phyloP scores from a whole-genome alignment of 2,329 filamentous ascomycete species.

The Colletotrichum graminicola region DNA sequence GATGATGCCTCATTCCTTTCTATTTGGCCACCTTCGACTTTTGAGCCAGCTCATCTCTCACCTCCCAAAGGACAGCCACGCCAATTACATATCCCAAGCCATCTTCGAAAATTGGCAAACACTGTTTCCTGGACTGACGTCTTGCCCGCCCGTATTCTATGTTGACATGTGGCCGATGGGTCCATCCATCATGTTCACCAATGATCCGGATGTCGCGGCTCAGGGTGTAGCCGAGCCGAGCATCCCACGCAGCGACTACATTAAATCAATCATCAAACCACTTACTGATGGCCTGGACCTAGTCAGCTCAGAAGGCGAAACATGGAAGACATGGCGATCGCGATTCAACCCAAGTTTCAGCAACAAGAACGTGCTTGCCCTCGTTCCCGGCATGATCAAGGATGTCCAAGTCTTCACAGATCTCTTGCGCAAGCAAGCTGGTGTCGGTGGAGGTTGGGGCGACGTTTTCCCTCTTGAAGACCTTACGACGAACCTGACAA shows the following conservation, averaged over 20 bases:
- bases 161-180: slow-evolving; percentile 49
- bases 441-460: slow-evolving; percentile 48
- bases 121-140: slow-evolving; percentile 44
- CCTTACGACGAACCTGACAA: slow-evolving; percentile 53
- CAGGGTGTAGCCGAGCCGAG: slow-evolving; percentile 45
- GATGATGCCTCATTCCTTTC: slow-evolving; percentile 36
- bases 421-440: slow-evolving; percentile 47
- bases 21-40: slow-evolving; percentile 32
- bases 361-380: slow-evolving; percentile 50
- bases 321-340: slow-evolving; percentile 49
- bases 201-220: slow-evolving; percentile 43
- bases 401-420: slow-evolving; percentile 53
- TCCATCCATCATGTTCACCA: slow-evolving; percentile 41
- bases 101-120: slow-evolving; percentile 33
- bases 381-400: slow-evolving; percentile 53
- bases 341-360: slow-evolving; percentile 55
- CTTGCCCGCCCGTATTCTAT: slow-evolving; percentile 47
- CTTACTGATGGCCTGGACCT: slow-evolving; percentile 51
- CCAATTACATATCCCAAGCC: slow-evolving; percentile 29
- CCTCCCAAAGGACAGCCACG: slow-evolving; percentile 23
- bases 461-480: slow-evolving; percentile 51
- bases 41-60: slow-evolving; percentile 10
- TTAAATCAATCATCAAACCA: slow-evolving; percentile 47
- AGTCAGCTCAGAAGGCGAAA: slow-evolving; percentile 48
- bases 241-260: slow-evolving; percentile 46